Conservation (phyloP, 1,284 basidiomycete species). For the Fistulina hepatica region DNA sequence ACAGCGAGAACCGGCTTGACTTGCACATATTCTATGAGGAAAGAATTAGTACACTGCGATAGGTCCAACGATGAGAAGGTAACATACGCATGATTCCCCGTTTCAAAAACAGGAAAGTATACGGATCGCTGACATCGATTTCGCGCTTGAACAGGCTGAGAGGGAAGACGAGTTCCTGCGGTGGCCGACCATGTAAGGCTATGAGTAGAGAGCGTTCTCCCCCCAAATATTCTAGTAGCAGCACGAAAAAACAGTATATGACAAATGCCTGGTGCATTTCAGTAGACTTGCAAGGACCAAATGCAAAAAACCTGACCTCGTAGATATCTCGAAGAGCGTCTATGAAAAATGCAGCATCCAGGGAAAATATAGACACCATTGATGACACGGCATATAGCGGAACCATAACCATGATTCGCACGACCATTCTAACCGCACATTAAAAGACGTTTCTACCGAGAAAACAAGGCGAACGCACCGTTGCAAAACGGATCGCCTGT, state of each 20-base stretch:
- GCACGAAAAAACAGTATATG: slow-evolving; percentile 86
- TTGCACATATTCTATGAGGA: slow-evolving; percentile 82
- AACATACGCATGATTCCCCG: slow-evolving; percentile 85
- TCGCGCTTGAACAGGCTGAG: slow-evolving; percentile 66
- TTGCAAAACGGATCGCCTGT: slow-evolving; percentile 75
- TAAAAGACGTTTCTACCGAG: background rate
- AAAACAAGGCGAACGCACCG: slow-evolving; percentile 34
- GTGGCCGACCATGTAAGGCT: slow-evolving; percentile 80
- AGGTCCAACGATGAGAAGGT: background rate
- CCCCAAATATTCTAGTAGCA: slow-evolving; percentile 79
- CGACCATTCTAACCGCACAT: slow-evolving; percentile 60
- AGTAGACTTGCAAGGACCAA: slow-evolving; percentile 4
- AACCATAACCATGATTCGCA: slow-evolving; percentile 96
- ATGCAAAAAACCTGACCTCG: slow-evolving; percentile 49
- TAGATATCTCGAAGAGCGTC: slow-evolving; percentile 94
- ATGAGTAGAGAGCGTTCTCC: slow-evolving; percentile 91
- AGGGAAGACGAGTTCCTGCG: slow-evolving; percentile 82
- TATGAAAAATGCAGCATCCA: slow-evolving; percentile 94
- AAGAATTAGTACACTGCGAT: slow-evolving; percentile 4
- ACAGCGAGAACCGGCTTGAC: slow-evolving; percentile 87
- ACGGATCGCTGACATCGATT: slow-evolving; percentile 87
- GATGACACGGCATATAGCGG: slow-evolving; percentile 89
- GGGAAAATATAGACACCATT: slow-evolving; percentile 87
- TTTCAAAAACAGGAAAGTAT: slow-evolving; percentile 90
- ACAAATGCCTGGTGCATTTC: slow-evolving; percentile 68